Conservation (phyloP, 495 filamentous ascomycete genomes). For the Aspergillus kassunensis region DNA sequence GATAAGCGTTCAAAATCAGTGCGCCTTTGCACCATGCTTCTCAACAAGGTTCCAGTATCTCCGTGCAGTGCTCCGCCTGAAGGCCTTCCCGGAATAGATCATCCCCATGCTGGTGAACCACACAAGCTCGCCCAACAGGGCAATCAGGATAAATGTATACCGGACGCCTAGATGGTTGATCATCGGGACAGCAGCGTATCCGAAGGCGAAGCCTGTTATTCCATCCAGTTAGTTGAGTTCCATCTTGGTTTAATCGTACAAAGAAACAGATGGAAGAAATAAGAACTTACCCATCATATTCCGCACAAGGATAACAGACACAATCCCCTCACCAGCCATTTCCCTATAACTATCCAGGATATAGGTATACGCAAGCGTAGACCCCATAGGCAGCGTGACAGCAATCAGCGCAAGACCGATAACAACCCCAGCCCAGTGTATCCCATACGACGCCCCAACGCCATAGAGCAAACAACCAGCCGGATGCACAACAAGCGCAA, state of each 20-base stretch:
- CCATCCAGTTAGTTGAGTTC: background rate
- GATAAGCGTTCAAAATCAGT: too few species aligned
- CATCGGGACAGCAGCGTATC: conserved; percentile 1
- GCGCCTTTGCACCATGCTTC: background rate
- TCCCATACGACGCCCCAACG: background rate
- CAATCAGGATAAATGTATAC: background rate
- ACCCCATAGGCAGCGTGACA: conserved; percentile 15
- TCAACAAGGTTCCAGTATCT: conserved; percentile 4
- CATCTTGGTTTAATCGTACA: background rate
- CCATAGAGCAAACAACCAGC: background rate
- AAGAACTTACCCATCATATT: conserved; percentile 54
- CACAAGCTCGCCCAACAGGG: background rate
- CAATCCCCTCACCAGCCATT: conserved; percentile 49
- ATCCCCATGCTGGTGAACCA: background rate
- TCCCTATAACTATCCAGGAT: conserved; percentile 32
- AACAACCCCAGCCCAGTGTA: conserved; percentile 24
- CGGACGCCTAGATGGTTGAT: background rate
- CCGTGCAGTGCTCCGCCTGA: background rate
- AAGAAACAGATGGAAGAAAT: background rate
- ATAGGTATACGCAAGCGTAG: conserved; percentile 20
- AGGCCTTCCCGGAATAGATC: background rate
- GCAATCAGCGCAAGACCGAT: conserved; percentile 19
- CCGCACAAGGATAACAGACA: conserved; percentile 53
- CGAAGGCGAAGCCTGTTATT: background rate
- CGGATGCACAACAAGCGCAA: background rate